Evolutionary conservation across 176 grass and related monocot species (phyloP).

Genomic region (Oryza brachyantha): DNA sequence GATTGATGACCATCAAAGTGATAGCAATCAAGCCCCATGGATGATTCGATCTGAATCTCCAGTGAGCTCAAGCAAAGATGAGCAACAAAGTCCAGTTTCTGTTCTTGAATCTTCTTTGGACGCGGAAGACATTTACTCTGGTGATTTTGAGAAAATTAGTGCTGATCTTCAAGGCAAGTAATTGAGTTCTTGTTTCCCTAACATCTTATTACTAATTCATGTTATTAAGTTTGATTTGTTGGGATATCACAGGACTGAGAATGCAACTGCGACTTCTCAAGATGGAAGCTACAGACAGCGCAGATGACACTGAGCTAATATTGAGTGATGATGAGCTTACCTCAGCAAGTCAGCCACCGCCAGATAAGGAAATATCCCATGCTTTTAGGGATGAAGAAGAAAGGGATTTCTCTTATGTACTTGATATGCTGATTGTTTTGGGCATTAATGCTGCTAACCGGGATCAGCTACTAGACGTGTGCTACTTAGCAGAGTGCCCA

Average conservation of each 20-base stretch:
- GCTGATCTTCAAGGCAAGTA: constrained; percentile 91
- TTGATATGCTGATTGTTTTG: constrained; percentile 62
- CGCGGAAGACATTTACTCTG: constrained; percentile 64
- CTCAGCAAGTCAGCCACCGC: constrained; percentile 27
- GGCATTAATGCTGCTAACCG: constrained; percentile 43
- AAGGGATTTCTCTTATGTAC: constrained; percentile 79
- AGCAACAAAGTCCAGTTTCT: constrained; percentile 80
- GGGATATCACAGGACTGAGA: constrained; percentile 68
- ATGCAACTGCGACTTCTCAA: constrained; percentile 95
- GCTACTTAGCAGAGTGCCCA: constrained; percentile 46
- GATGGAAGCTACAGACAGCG: constrained; percentile 49
- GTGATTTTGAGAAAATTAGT: constrained; percentile 93
- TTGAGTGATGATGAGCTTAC: constrained; percentile 59
- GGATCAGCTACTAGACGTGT: constrained; percentile 41
- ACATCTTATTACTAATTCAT: not conserved
- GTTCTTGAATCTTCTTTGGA: constrained; percentile 82
- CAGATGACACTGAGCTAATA: constrained; percentile 37
- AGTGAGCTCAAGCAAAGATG: constrained; percentile 50
- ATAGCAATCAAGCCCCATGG: constrained; percentile 21
- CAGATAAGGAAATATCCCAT: constrained; percentile 43
- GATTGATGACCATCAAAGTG: constrained; percentile 8
- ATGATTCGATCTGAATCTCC: constrained; percentile 33
- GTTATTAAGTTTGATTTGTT: constrained; percentile 36
- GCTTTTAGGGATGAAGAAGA: constrained; percentile 74
- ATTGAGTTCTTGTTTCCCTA: not conserved